phyloP scores from a whole-genome alignment of 306 rosid species.

The Ormosia semicastrata region DNA sequence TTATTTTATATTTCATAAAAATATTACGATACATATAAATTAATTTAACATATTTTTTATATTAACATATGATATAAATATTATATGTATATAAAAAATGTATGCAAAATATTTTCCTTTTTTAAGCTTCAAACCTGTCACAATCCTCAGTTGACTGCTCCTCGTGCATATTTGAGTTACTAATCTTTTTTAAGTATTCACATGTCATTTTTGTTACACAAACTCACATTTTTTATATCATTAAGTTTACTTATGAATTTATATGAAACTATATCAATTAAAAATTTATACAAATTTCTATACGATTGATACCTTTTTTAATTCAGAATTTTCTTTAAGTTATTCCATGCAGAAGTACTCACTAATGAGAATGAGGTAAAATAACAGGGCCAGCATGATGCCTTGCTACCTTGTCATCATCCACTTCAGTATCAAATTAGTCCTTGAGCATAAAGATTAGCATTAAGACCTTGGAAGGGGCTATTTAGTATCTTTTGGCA shows the following conservation, averaged over 20 bases:
- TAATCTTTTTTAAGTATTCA: background rate
- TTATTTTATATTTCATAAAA: too few species aligned
- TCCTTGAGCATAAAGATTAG: slow-evolving; percentile 32
- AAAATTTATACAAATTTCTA: background rate
- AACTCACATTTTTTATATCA: too few species aligned
- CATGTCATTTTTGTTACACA: background rate
- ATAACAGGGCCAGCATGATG: slow-evolving; percentile 22
- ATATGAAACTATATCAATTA: background rate
- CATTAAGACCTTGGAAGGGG: slow-evolving; percentile 1
- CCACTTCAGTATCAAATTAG: slow-evolving; percentile 36
- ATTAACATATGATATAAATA: too few species aligned
- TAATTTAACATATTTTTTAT: too few species aligned
- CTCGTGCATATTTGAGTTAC: background rate
- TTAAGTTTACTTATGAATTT: background rate
- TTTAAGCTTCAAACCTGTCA: background rate
- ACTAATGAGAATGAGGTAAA: background rate
- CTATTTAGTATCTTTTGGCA: slow-evolving; percentile 24
- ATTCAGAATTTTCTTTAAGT: background rate
- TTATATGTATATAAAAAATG: too few species aligned
- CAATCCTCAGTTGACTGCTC: background rate
- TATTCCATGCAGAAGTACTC: background rate
- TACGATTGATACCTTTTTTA: background rate
- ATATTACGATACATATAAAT: too few species aligned
- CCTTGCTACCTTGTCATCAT: slow-evolving; percentile 31
- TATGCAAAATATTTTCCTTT: too few species aligned